phyloP scores from a whole-genome alignment of 805 yeast species.

The Hagleromyces aurorensis region DNA sequence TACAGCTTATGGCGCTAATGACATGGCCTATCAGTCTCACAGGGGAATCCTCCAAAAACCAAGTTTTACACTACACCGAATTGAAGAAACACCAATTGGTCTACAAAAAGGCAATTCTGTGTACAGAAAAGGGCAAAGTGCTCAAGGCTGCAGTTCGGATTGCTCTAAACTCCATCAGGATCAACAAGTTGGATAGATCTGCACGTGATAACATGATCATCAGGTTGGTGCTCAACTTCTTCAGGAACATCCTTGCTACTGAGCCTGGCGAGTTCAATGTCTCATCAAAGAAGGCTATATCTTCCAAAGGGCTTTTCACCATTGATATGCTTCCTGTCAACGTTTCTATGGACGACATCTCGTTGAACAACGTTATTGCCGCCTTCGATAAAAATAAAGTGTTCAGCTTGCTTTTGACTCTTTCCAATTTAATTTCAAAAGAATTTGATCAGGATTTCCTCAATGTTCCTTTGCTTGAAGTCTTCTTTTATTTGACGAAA shows the following conservation, averaged over 20 bases:
- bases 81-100: constrained; percentile 57
- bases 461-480: constrained; percentile 59
- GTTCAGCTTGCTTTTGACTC: constrained; percentile 60
- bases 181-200: constrained; percentile 48
- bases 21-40: constrained; percentile 80
- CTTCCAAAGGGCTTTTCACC: constrained; percentile 28
- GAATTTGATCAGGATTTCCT: constrained; percentile 58
- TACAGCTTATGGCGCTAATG: constrained; percentile 74
- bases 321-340: constrained; percentile 43
- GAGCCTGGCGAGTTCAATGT: constrained; percentile 58
- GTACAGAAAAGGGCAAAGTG: constrained; percentile 50
- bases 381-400: constrained; percentile 67
- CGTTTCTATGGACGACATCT: constrained; percentile 57
- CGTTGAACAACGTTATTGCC: constrained; percentile 46
- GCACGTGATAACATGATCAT: constrained; percentile 66
- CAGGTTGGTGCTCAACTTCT: constrained; percentile 60
- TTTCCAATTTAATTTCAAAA: constrained; percentile 54
- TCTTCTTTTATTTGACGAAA: constrained; percentile 53
- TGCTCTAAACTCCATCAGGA: constrained; percentile 52
- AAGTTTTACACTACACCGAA: constrained; percentile 48
- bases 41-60: constrained; percentile 50
- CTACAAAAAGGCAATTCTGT: constrained; percentile 64
- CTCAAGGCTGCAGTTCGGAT: constrained; percentile 64
- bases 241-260: constrained; percentile 71
- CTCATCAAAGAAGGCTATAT: constrained; percentile 32